Evolutionary conservation across 1,284 basidiomycete species (phyloP).

Genomic region (Sanguinoderma infundibulare): DNA sequence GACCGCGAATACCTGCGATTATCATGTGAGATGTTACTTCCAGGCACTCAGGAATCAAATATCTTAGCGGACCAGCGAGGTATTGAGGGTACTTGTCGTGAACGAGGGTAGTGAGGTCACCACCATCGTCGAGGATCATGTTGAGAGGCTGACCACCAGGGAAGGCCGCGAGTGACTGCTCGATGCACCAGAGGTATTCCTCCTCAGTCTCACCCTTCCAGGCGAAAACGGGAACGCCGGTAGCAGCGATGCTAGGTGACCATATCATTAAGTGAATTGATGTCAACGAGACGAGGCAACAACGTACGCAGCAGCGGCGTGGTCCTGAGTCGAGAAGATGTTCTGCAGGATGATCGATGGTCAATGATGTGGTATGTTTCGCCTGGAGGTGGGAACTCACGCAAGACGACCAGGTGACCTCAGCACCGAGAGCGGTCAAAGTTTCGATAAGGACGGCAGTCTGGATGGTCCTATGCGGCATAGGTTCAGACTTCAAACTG

Average conservation of each 20-base stretch:
- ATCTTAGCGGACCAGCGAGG: constrained; percentile 61
- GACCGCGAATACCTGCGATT: constrained; percentile 77
- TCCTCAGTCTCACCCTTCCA: constrained; percentile 99
- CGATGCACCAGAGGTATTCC: constrained; percentile 98
- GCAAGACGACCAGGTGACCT: constrained; percentile 99
- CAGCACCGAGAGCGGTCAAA: constrained; percentile 91
- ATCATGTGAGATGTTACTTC: neutral
- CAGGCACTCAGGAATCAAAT: neutral
- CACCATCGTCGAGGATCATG: constrained; percentile 99
- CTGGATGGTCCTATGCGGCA: constrained; percentile 80
- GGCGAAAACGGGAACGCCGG: constrained; percentile 97
- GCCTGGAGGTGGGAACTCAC: constrained; percentile 48
- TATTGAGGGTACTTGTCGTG: constrained; percentile 97
- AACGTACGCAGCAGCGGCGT: constrained; percentile 93
- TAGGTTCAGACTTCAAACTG: neutral
- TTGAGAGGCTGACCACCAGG: constrained; percentile 84
- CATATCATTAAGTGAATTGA: neutral
- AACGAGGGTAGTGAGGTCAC: constrained; percentile 94
- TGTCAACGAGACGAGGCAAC: neutral
- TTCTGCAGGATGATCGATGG: constrained; percentile 60
- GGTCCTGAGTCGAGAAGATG: constrained; percentile 99
- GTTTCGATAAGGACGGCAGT: constrained; percentile 98
- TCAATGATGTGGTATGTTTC: neutral
- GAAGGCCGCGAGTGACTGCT: constrained; percentile 92
- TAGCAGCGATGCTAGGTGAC: constrained; percentile 83